Conservation (phyloP, 305 asterid species). For the Fraxinus angustifolia region DNA sequence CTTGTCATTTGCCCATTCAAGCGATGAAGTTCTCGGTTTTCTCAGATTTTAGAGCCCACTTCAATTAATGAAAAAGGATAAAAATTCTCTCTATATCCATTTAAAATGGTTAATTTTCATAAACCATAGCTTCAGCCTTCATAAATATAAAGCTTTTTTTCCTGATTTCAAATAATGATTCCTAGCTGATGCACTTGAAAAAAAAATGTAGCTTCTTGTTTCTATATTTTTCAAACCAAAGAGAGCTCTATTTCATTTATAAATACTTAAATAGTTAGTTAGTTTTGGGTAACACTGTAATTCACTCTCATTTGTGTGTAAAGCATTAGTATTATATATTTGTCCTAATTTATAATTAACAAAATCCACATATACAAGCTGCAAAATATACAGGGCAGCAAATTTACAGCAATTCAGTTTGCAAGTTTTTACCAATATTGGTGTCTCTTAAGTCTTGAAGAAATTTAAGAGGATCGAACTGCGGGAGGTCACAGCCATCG, state of each 20-base stretch:
- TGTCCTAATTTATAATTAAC: background rate
- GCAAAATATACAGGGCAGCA: background rate
- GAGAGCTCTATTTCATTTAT: background rate
- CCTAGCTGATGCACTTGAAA: background rate
- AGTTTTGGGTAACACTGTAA: background rate
- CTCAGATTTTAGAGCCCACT: background rate
- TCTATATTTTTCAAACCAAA: background rate
- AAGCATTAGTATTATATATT: background rate
- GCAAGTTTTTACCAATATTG: constrained; percentile 55
- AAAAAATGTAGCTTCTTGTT: background rate
- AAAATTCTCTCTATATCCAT: background rate
- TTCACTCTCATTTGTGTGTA: background rate
- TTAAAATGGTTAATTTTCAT: background rate
- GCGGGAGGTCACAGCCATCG: constrained; percentile 64
- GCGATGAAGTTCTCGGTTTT: background rate
- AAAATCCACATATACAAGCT: background rate
- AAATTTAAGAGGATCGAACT: constrained; percentile 64
- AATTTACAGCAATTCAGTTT: background rate
- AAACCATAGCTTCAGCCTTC: background rate
- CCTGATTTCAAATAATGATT: background rate
- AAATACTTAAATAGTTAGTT: background rate
- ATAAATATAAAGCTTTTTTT: background rate
- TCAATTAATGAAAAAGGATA: background rate
- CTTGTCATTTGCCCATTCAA: background rate
- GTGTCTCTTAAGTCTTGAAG: constrained; percentile 58